Evolutionary conservation across 2,329 filamentous ascomycete genomes (phyloP), one percentile per base, ranked within the genome.

Genomic region (Westerdykella aurantiaca): DNA sequence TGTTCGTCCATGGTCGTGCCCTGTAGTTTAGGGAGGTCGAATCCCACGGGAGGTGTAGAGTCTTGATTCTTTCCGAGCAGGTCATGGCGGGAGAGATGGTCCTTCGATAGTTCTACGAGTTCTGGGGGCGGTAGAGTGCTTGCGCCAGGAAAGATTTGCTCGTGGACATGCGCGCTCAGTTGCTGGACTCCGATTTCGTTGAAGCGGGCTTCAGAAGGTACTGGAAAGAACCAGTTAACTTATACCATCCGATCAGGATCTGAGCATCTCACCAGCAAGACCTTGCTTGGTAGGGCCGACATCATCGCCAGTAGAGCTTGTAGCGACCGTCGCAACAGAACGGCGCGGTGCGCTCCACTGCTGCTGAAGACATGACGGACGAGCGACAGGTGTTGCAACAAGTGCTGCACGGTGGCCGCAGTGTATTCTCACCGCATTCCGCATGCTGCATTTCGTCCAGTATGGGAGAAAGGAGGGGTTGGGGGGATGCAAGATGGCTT

Each of bases 101-200:
- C 83, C 54, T 78, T 83, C 0, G 93, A 85, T 13, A 98, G 76
- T 11, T 85, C 74, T 31, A 97, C 80, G 6, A 98, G 80, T 46
- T 89, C 80, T 35, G 79, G 70, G 1, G 86, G 80, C 2, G 85
- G 78, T 18, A 66, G 61, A 10, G 75, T 68, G 48, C 67, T 61
- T 38, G 71, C 72, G 33, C 74, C 70, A 4, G 79, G 80, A 61
- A 98, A 98, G 34, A 98, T 72, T 68, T 97, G 93, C 1, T 79
- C 64, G 66, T 91, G 87, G 37, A 98, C 77, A 72, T 90, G 78
- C 46, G 78, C 76, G 73, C 89, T 96, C 55, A 98, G 74, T 60
- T 97, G 91, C 70, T 98, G 93, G 33, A 98, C 88, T 42, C 88
- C 88, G 57, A 98, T 90, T 55, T 94, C 86, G 69, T 94, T 98